Evolutionary conservation across 768 basidiomycete species (phyloP), one percentile per base, ranked within the genome.

Genomic region (Hydnum rufescens): DNA sequence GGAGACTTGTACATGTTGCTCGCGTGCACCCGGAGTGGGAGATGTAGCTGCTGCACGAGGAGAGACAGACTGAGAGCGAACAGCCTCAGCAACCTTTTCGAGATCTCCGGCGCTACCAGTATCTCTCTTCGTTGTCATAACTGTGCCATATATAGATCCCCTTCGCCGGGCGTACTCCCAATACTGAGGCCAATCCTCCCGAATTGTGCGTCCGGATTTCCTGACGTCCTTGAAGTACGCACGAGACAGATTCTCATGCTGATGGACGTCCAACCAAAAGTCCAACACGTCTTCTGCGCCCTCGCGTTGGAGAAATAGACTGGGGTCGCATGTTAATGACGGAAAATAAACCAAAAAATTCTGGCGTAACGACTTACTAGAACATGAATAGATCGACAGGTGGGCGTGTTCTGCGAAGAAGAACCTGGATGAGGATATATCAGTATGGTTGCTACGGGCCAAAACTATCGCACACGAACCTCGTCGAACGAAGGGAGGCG

Each of bases 371-470:
- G 16, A 83, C 85, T 66, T 62, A 95, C 90, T 93, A 93, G 71
- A 95, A 93, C 82, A 92, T 93, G 72, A 95, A 99, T 51, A 99
- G 73, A 70, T 99, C 95, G 30, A 99, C 88, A 19, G 95, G 95
- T 0, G 95, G 88, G 55, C 85, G 70, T 31, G 93, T 95, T 62
- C 82, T 74, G 59, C 93, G 74, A 19, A 84, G 84, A 28, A 97
- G 74, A 47, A 96, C 90, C 69, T 97, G 65, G 58, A 4, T 63
- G 63, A 1, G 64, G 64, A 18, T 4, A 32, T 18, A 32, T 56
- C 54, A 55, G 55, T 54, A 42, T 32, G 31, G 6, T 16, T 30
- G 28, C 26, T 25, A 13, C 30, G 49, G 25, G n/a, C 25, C 31
- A 50, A 31, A 6, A 30, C 16, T 18, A 6, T 31, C 29, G 26